Conservation (phyloP, 805 yeast genomes). For the Komagataella ulmi region DNA sequence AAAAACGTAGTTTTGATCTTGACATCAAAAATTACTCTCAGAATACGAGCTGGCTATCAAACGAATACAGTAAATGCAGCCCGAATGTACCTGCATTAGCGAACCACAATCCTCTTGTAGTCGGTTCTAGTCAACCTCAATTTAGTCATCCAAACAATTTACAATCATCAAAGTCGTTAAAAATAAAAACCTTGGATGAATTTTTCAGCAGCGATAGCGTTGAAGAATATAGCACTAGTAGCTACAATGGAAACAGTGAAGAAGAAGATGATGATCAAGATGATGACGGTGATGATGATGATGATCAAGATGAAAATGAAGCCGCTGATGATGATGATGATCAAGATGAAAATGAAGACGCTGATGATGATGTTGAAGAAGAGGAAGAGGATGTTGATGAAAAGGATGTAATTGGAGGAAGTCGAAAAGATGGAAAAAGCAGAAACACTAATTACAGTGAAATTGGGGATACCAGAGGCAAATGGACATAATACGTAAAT, state of each 20-base stretch:
- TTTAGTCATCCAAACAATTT: not conserved
- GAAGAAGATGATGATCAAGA: slow-evolving; percentile 18
- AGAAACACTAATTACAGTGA: not conserved
- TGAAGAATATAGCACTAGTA: slow-evolving; percentile 14
- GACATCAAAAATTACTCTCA: slow-evolving; percentile 25
- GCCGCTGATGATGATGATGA: slow-evolving; percentile 18
- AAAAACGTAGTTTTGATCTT: slow-evolving; percentile 17
- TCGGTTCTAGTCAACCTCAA: not conserved
- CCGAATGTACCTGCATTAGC: not conserved
- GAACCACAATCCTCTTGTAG: not conserved
- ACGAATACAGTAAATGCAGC: not conserved
- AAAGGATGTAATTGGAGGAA: not conserved
- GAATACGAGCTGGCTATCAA: slow-evolving; percentile 7
- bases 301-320: no score
- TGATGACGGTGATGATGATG: slow-evolving; percentile 17
- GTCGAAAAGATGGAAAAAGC: not conserved
- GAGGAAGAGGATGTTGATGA: not conserved
- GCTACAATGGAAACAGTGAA: slow-evolving; percentile 17
- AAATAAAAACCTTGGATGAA: slow-evolving; percentile 75
- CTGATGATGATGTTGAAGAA: not conserved
- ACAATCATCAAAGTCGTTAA: slow-evolving; percentile 26
- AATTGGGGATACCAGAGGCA: not conserved
- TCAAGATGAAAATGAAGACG: not conserved
- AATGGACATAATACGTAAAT: not conserved
- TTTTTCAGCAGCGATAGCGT: slow-evolving; percentile 33